Base-by-base conservation (phyloP, 2,329 filamentous ascomycete species). In the Gliomastix tumulicola region DNA sequence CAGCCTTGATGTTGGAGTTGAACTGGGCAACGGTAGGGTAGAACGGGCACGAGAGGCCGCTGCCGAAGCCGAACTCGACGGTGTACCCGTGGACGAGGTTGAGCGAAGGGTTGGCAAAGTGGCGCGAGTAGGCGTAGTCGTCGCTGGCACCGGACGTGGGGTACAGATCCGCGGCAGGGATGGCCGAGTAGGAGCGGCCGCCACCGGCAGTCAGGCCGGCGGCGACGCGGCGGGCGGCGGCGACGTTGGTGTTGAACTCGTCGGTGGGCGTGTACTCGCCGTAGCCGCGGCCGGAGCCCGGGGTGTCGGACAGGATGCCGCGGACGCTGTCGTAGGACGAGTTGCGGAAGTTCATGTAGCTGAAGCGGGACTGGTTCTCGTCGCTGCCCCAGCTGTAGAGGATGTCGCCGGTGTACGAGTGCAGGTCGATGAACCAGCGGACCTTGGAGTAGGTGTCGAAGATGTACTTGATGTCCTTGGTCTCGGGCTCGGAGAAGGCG, bases 331-430 rank as follows among this genome's bases (percentile, higher is more conserved):
- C 65, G 41, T 69, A 79, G 4, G 62, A 53, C 3, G 55, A 36
- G 59, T 76, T 78, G 18, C 59, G 48, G 53, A 77, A 75, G 54
- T 65, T 76, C 61, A 71, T 69, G 33, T 43, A 44, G 0, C 63
- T 48, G 32, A 62, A 59, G 1, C 50, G 60, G 35, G 54, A 55
- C 52, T 79, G 74, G 39, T 67, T 57, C 33, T 69, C 61, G 44
- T 77, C 73, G 43, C 71, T 68, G 18, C 74, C 73, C 74, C 74
- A 79, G 38, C 59, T 63, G 53, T 76, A 77, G 12, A 79, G 54
- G 15, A 79, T 58, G 22, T 66, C 42, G 3, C 69, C 71, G 1
- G 63, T 60, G 18, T 62, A 69, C 1, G 72, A 75, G 60, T 79
- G 75, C 32, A 79, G 59, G 42, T 79, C 74, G 39, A 77, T 55